Evolutionary conservation across 1,284 basidiomycete species (phyloP).

Genomic region (Fomitopsis betulina): DNA sequence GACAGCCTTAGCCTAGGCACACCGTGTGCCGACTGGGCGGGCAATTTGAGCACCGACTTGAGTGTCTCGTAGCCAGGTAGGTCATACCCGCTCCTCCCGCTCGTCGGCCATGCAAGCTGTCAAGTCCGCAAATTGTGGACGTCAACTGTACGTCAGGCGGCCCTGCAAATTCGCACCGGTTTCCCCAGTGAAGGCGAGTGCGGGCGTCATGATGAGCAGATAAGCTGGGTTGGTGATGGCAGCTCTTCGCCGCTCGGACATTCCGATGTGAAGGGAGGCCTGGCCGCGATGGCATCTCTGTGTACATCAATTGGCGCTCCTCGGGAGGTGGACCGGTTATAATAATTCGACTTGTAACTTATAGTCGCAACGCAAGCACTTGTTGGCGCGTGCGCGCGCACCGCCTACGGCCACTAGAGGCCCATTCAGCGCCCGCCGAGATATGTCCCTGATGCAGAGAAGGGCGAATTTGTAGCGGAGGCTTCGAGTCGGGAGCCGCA

Average conservation of each 20-base stretch:
- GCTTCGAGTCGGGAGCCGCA: neutral
- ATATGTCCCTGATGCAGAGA: conserved; percentile 2
- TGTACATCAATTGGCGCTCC: conserved; percentile 9
- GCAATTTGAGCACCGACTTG: neutral
- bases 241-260: conserved; percentile 8
- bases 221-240: conserved; percentile 22
- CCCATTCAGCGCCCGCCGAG: neutral
- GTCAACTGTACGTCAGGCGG: conserved; percentile 22
- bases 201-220: conserved; percentile 19
- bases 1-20: neutral
- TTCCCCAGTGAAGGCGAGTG: conserved; percentile 9
- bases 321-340: neutral
- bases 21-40: neutral
- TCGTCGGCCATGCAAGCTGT: neutral
- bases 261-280: conserved; percentile 17
- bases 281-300: conserved; percentile 11
- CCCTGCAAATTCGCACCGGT: conserved; percentile 3
- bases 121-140: conserved; percentile 1
- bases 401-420: neutral
- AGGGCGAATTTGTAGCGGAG: neutral
- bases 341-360: neutral
- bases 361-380: conserved; percentile 1
- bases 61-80: neutral
- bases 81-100: neutral
- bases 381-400: neutral